Conservation (phyloP, 257 asterid genomes). For the Agastache rugosa region DNA sequence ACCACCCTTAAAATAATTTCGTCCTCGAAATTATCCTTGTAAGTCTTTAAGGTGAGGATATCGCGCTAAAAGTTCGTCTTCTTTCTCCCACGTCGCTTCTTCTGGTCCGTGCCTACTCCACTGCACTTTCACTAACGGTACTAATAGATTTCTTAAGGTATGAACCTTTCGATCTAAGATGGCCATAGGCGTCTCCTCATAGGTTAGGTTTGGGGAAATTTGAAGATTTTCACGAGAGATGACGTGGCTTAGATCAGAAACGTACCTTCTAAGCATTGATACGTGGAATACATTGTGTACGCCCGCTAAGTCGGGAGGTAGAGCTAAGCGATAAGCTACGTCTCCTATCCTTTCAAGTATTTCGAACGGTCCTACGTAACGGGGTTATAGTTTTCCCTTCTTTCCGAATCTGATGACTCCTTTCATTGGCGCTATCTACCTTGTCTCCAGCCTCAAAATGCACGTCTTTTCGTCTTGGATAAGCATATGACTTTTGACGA, state of each 20-base stretch:
- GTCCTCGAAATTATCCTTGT: conserved; percentile 7
- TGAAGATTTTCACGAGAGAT: neutral
- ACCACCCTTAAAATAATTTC: neutral
- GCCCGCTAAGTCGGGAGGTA: neutral
- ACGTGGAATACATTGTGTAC: neutral
- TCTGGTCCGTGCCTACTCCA: neutral
- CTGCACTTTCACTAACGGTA: neutral
- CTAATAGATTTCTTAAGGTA: neutral
- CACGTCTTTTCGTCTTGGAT: neutral
- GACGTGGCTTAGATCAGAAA: neutral
- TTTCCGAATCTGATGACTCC: neutral
- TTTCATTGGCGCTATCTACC: neutral
- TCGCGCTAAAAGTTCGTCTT: neutral
- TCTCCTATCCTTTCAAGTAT: neutral
- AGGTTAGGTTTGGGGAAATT: neutral
- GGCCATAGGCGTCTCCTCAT: neutral
- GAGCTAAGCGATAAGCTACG: neutral
- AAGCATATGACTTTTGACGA: neutral
- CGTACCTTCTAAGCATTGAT: neutral
- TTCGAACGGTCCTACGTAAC: neutral
- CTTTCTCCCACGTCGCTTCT: neutral
- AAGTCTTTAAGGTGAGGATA: neutral
- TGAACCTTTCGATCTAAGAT: neutral
- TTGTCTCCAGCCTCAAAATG: neutral
- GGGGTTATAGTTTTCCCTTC: neutral